Base-by-base conservation (phyloP, 208 protist genomes). In the Jaenimonas drosophilae region DNA sequence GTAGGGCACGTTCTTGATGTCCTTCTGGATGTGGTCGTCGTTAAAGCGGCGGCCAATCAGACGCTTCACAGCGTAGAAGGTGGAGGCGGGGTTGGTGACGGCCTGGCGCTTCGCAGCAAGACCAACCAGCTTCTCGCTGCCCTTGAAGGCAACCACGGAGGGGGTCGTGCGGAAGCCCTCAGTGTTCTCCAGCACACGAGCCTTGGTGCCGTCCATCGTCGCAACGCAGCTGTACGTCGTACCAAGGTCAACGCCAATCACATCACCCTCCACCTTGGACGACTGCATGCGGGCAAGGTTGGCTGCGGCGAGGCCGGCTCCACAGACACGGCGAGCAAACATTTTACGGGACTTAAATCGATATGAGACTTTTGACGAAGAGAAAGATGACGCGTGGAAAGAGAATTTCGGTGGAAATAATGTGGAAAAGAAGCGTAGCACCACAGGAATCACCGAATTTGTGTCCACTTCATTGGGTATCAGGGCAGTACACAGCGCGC, bases 1-100 rank as follows among this genome's bases (percentile, higher is more conserved):
- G 78, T 96, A 99, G 46, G 97, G 79, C 31, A 97, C 50, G 58
- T 71, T 70, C 57, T 81, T 85, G 49, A 74, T 73, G 59, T 83
- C 70, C 44, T 73, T 53, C 60, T 87, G 51, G 51, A 79, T 79
- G 48, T 39, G 4, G 16, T 21, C 14, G 46, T 82, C 73, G 5
- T 59, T 49, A 26, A 69, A 78, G 21, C 39, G 25, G 11, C 62
- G 21, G 2, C 76, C 80, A 36, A 94, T 89, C 38, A 94, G 61
- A 31, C 83, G 74, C 66, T 94, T 94, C 45, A 84, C 64, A 29
- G 78, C 82, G 70, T 80, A 94, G 64, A 94, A 77, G 41, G 83
- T 94, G 52, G 87, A 88, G 31, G 31, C 25, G 29, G 84, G 74
- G 52, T 85, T 82, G 4, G 31, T 49, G 12, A 66, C 33, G 3